Evolutionary conservation across 441 rosid genomes (phyloP), one percentile per base, ranked within the genome.

Genomic region (Hura crepitans): DNA sequence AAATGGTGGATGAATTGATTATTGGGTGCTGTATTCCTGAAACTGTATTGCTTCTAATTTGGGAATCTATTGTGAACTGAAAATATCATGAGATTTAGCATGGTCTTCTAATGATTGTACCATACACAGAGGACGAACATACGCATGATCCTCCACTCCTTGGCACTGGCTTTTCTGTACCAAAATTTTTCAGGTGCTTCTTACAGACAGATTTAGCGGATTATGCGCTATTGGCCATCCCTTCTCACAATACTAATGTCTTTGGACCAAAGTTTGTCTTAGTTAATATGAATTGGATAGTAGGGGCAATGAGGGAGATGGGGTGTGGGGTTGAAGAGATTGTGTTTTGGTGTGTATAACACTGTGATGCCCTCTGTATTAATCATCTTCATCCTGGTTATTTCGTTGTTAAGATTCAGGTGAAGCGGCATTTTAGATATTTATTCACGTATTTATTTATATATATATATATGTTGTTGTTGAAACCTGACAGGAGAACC

Each of bases 401-500:
- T n/a, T 10, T 12, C 1, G 14, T 42, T 10, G n/a, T n/a, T 42
- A 42, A 42, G 46, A 14, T 9, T 42, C 12, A 49, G 46, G 9
- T 60, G 13, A 18, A 17, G n/a, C n/a, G n/a, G 43, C 23, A 57
- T 39, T 22, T 35, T 35, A 4, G 6, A 35, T 35, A 8, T 35
- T 35, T 35, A 0, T 35, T 4, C 7, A 0, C 6, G 39, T 35
- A 35, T 8, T 4, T 35, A 35, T 3, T 1, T 27, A 22, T 20
- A 51, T 25, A 4, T 2, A 23, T 35, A 46, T 30, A 25, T 31
- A 2, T 28, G 14, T 42, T 60, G 35, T 64, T 67, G 33, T 71
- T 73, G 73, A 72, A 66, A 71, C 39, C 74, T 82, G 47, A 50
- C 90, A 89, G 96, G 90, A 77, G 57, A 78, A 67, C 47, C 79